Evolutionary conservation across 2,329 filamentous ascomycete genomes (phyloP).

Genomic region (Cercospora brassicicola): DNA sequence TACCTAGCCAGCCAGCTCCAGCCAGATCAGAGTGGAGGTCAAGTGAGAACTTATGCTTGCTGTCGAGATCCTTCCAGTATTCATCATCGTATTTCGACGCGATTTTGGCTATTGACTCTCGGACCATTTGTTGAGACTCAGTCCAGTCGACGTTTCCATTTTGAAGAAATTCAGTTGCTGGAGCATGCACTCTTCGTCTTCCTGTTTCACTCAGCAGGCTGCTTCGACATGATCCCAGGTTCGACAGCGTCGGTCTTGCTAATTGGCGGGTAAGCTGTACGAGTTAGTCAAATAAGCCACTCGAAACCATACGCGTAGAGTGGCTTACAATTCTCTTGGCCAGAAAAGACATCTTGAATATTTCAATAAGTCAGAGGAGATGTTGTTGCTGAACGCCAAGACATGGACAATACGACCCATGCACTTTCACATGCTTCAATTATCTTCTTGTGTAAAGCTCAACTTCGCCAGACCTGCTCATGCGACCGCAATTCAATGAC

Average conservation of each 20-base stretch:
- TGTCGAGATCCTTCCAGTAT: constrained; percentile 47
- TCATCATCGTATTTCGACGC: constrained; percentile 45
- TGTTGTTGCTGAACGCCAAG: background rate
- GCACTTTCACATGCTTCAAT: background rate
- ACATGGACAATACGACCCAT: background rate
- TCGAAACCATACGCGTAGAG: too few relatives aligned
- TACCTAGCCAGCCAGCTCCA: constrained; percentile 48
- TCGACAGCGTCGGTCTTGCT: background rate
- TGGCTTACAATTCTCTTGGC: background rate
- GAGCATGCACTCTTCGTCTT: constrained; percentile 16
- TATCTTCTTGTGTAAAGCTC: background rate
- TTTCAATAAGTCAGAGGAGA: background rate
- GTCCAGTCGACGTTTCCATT: constrained; percentile 41
- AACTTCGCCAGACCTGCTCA: background rate
- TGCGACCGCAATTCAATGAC: background rate
- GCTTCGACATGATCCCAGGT: background rate
- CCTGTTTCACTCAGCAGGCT: background rate
- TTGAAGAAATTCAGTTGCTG: constrained; percentile 35
- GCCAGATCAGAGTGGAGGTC: constrained; percentile 47
- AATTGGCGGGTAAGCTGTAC: background rate
- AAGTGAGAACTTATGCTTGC: constrained; percentile 46
- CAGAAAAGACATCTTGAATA: background rate
- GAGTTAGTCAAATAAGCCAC: background rate
- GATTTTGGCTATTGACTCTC: constrained; percentile 48
- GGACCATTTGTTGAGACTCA: constrained; percentile 46